A percentile compares a stretch with the other conserved stretches of the same genome.
Evolutionary conservation across 176 grass and related monocot species (phyloP).

Genomic region (Metroxylon sagu): DNA sequence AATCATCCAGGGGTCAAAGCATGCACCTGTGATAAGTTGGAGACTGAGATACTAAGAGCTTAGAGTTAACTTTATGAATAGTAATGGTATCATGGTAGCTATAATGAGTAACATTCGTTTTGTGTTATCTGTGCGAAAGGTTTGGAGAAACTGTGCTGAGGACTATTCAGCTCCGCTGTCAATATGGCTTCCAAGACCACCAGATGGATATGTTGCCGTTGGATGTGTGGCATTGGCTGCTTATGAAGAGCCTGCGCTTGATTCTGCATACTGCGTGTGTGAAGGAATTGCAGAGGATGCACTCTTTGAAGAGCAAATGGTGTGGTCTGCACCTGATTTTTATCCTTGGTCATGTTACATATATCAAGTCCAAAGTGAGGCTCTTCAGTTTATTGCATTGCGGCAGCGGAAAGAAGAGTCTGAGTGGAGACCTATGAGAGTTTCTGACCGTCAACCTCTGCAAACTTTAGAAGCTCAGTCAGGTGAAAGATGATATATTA

Average conservation of each 20-base stretch:
- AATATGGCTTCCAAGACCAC: slow-evolving; percentile 78
- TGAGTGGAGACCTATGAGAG: slow-evolving; percentile 44
- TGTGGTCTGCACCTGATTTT: slow-evolving; percentile 70
- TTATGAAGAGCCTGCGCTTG: slow-evolving; percentile 59
- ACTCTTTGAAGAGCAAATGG: slow-evolving; percentile 66
- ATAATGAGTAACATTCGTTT: too few relatives aligned
- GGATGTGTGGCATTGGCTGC: slow-evolving; percentile 64
- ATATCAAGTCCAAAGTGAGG: slow-evolving; percentile 68
- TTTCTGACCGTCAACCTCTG: slow-evolving; percentile 26
- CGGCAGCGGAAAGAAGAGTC: slow-evolving; percentile 61
- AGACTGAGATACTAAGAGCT: too few relatives aligned
- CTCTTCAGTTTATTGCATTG: slow-evolving; percentile 72
- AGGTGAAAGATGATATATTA: too few relatives aligned
- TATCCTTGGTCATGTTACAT: slow-evolving; percentile 91
- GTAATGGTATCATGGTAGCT: too few relatives aligned
- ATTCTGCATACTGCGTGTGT: slow-evolving; percentile 49
- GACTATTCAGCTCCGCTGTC: slow-evolving; percentile 64
- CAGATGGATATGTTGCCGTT: slow-evolving; percentile 61
- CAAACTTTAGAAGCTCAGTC: slow-evolving; percentile 7
- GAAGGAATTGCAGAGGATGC: slow-evolving; percentile 49
- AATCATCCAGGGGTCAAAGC: too few relatives aligned
- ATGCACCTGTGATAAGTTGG: too few relatives aligned
- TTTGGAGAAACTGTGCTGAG: slow-evolving; percentile 86
- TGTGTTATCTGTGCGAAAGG: slow-evolving; percentile 24
- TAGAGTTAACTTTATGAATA: too few relatives aligned